Conservation (phyloP, 2,329 filamentous ascomycete genomes). For the Aureobasidium sp. region DNA sequence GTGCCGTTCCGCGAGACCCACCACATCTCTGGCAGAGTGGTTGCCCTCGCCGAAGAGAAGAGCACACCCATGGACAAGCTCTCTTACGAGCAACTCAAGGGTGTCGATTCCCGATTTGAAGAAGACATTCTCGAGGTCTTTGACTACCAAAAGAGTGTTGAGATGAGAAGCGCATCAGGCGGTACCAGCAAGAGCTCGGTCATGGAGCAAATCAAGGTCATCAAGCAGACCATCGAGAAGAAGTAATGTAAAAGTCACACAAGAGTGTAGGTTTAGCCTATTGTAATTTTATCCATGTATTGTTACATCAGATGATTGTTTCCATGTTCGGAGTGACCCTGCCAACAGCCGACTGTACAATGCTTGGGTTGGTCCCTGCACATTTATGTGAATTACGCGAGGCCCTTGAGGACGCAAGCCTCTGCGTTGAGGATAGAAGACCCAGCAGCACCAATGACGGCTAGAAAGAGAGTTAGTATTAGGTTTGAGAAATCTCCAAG, state of each 20-base stretch:
- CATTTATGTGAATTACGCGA: constrained; percentile 4
- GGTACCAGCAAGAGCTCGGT: constrained; percentile 67
- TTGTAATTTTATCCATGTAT: not conserved
- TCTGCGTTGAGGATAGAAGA: constrained; percentile 93
- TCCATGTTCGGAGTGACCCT: not conserved
- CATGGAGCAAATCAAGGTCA: constrained; percentile 51
- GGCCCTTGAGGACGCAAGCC: constrained; percentile 78
- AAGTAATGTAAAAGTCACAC: constrained; percentile 3
- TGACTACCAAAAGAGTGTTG: constrained; percentile 73
- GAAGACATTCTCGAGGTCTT: constrained; percentile 63
- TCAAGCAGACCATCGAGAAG: constrained; percentile 34
- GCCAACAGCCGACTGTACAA: not conserved
- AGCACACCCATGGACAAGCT: constrained; percentile 62
- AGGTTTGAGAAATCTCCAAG: not conserved
- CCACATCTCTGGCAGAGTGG: constrained; percentile 64
- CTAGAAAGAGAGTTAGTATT: constrained; percentile 31
- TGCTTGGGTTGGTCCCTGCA: too few species aligned
- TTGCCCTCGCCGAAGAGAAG: constrained; percentile 61
- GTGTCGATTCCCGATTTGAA: constrained; percentile 59
- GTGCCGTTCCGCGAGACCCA: constrained; percentile 75
- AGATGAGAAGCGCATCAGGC: constrained; percentile 66
- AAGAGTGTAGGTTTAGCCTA: not conserved
- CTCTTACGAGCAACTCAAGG: constrained; percentile 53
- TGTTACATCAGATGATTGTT: not conserved
- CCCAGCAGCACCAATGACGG: constrained; percentile 91